Evolutionary conservation across 306 rosid species (phyloP).

Genomic region (Comarum palustre): DNA sequence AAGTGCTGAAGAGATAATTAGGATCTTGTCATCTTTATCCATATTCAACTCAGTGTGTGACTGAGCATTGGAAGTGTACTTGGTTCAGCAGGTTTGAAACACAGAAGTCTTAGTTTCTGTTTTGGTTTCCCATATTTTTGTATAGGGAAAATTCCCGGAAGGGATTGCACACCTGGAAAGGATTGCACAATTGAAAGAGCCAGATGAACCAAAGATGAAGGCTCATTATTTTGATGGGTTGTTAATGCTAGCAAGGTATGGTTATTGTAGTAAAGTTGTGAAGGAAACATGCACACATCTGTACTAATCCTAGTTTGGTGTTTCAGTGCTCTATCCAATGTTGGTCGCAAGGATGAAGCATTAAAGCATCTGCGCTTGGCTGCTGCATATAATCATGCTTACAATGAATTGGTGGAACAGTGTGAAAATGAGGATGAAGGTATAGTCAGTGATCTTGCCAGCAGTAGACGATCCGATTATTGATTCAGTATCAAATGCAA

Average conservation of each 20-base stretch:
- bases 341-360: slow-evolving; percentile 76
- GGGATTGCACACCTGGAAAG: slow-evolving; percentile 73
- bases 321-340: slow-evolving; percentile 63
- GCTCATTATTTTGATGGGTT: slow-evolving; percentile 75
- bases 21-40: background rate
- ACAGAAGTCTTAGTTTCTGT: slow-evolving; percentile 3
- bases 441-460: slow-evolving; percentile 54
- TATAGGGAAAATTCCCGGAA: slow-evolving; percentile 66
- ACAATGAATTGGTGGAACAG: slow-evolving; percentile 53
- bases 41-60: slow-evolving; percentile 7
- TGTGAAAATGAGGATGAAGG: slow-evolving; percentile 57
- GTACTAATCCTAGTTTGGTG: slow-evolving; percentile 15
- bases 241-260: slow-evolving; percentile 73
- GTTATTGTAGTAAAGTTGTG: background rate
- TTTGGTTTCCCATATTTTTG: slow-evolving; percentile 21
- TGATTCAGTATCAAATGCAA: slow-evolving; percentile 28
- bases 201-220: slow-evolving; percentile 67
- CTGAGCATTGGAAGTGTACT: background rate
- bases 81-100: background rate
- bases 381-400: slow-evolving; percentile 65
- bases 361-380: slow-evolving; percentile 64
- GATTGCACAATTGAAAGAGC: slow-evolving; percentile 68
- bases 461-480: slow-evolving; percentile 60
- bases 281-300: background rate
- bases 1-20: background rate